These are phyloP conservation scores for Austroboletus eburneus DNA, from an alignment of 768 basidiomycete genomes.

Conservation along the genomic window DNA sequence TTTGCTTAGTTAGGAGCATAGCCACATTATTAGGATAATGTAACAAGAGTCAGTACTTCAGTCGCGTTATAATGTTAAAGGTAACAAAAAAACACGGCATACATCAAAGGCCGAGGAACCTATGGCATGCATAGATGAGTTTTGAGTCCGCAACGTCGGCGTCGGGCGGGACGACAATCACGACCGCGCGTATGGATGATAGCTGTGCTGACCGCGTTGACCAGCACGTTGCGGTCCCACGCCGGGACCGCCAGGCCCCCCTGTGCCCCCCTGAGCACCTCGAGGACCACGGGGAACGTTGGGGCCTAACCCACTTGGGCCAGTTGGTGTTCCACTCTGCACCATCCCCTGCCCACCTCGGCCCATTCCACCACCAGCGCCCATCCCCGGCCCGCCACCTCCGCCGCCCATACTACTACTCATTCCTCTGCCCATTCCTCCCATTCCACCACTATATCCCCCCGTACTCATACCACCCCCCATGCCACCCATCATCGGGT, in stretches of 20 bases:
- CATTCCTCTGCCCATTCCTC: conserved; percentile 39
- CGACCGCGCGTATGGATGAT: conserved; percentile 79
- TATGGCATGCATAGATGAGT: not conserved
- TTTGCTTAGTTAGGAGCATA: not conserved
- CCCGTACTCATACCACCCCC: conserved; percentile 28
- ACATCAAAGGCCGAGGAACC: conserved; percentile 3
- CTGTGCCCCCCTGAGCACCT: conserved; percentile 52
- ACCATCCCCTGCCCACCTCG: conserved; percentile 38
- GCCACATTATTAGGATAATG: no score
- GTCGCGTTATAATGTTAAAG: no score
- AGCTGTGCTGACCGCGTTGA: conserved; percentile 74
- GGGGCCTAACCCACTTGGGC: conserved; percentile 43
- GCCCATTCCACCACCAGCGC: conserved; percentile 39
- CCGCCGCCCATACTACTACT: conserved; percentile 37
- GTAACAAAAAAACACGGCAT: conserved; percentile 9
- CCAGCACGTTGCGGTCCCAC: conserved; percentile 71
- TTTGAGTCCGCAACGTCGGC: conserved; percentile 10
- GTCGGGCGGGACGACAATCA: conserved; percentile 5
- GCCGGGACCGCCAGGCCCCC: conserved; percentile 45
- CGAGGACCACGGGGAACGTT: conserved; percentile 66
- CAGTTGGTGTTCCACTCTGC: conserved; percentile 32
- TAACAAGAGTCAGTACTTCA: no score
- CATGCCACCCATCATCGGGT: conserved; percentile 34
- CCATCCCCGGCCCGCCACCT: conserved; percentile 37
- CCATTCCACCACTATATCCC: conserved; percentile 36